phyloP scores from a whole-genome alignment of 257 asterid species.

The Primulina huaijiensis region DNA sequence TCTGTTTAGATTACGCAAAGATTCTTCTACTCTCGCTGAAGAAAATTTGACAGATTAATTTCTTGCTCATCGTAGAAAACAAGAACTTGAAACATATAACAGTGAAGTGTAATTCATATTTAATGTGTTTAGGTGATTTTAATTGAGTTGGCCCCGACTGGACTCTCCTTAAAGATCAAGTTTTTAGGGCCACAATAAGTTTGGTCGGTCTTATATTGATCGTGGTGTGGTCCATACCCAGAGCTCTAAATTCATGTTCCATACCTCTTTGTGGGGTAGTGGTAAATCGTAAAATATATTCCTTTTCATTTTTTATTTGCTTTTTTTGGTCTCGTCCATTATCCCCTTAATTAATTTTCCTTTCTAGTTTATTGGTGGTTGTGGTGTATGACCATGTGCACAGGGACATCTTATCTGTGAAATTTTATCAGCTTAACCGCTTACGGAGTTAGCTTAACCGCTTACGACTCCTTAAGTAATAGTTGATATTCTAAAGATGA shows the following conservation, averaged over 20 bases:
- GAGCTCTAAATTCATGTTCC: conserved; percentile 24
- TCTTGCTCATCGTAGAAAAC: not conserved
- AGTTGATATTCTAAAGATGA: not conserved
- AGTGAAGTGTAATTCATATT: not conserved
- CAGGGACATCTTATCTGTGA: not conserved
- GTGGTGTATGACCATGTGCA: not conserved
- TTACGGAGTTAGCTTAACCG: not conserved
- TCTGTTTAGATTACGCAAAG: not conserved
- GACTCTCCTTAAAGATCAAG: not conserved
- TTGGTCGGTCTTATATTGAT: conserved; percentile 33
- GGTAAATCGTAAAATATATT: conserved; percentile 12
- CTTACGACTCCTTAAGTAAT: not conserved
- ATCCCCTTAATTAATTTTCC: not conserved
- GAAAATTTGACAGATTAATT: conserved; percentile 13
- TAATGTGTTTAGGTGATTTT: not conserved
- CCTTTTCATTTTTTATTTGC: conserved; percentile 4
- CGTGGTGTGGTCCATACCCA: conserved; percentile 25
- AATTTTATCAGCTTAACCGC: not conserved
- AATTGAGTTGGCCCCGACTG: not conserved
- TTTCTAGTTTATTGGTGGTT: not conserved
- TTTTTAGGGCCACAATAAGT: conserved; percentile 21
- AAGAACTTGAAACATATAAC: no score
- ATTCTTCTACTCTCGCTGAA: not conserved
- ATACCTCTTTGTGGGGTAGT: conserved; percentile 27
- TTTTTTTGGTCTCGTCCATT: not conserved